A percentile compares a stretch with the other conserved stretches of the same genome.
phyloP scores from a whole-genome alignment of 2,329 filamentous ascomycete genomes.

The Nemania sp. region DNA sequence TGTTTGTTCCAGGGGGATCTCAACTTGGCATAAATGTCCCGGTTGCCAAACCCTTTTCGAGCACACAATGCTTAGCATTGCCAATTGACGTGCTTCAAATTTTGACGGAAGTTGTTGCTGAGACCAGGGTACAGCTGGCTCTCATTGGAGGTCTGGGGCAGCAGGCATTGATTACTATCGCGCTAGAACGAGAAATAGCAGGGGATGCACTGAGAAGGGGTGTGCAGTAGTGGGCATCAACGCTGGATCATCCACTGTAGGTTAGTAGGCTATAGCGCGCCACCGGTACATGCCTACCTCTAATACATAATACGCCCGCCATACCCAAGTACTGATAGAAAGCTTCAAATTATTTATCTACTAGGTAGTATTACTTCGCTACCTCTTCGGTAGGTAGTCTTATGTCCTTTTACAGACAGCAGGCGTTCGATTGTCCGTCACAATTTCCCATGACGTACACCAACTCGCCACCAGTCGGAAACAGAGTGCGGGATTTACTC shows the following conservation, averaged over 20 bases:
- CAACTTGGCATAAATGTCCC: constrained; percentile 9
- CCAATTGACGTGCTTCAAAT: constrained; percentile 44
- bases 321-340: background rate
- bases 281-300: too few species aligned
- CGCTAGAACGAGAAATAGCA: constrained; percentile 41
- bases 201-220: constrained; percentile 9
- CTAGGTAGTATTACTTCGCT: too few species aligned
- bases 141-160: constrained; percentile 40
- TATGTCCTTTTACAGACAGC: background rate
- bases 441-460: constrained; percentile 23
- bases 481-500: constrained; percentile 9
- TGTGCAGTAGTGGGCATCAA: background rate
- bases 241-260: background rate
- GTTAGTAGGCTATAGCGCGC: background rate
- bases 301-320: too few species aligned
- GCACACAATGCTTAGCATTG: constrained; percentile 35
- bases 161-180: constrained; percentile 42
- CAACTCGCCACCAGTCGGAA: background rate
- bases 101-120: constrained; percentile 44
- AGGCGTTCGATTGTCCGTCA: constrained; percentile 8
- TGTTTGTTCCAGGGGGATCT: constrained; percentile 18
- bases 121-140: constrained; percentile 38
- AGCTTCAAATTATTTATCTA: background rate
- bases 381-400: background rate
- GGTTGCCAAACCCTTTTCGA: constrained; percentile 34